Percentiles rank a stretch among this genome's conserved stretches.
These are phyloP conservation scores for Amanita muscaria DNA, from an alignment of 768 basidiomycete genomes.

Conservation along the genomic window DNA sequence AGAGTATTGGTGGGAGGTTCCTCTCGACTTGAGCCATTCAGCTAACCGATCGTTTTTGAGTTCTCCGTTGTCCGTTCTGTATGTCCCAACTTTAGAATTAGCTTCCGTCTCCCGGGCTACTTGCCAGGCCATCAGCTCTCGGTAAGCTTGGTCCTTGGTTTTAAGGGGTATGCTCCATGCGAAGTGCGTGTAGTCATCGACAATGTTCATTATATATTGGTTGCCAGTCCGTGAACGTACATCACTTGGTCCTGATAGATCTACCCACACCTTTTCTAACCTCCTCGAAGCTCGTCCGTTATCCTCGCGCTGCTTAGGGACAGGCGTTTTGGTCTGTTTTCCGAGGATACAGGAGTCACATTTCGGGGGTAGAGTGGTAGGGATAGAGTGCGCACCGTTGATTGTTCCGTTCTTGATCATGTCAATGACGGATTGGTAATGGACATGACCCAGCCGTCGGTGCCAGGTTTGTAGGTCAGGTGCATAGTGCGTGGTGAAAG, in stretches of 20 bases:
- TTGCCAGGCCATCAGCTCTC: slow-evolving; percentile 21
- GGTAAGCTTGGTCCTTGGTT: slow-evolving; percentile 18
- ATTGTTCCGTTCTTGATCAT: slow-evolving; percentile 13
- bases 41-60: slow-evolving; percentile 15
- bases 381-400: slow-evolving; percentile 8
- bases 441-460: slow-evolving; percentile 16
- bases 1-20: slow-evolving; percentile 14
- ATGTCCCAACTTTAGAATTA: slow-evolving; percentile 10
- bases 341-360: slow-evolving; percentile 3
- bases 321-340: slow-evolving; percentile 27
- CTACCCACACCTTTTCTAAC: slow-evolving; percentile 24
- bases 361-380: neutral
- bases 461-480: slow-evolving; percentile 16
- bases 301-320: slow-evolving; percentile 20
- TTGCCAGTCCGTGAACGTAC: slow-evolving; percentile 20
- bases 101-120: slow-evolving; percentile 15
- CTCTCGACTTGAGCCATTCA: slow-evolving; percentile 11
- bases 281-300: slow-evolving; percentile 16
- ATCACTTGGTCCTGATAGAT: slow-evolving; percentile 18
- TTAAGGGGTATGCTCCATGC: slow-evolving; percentile 25
- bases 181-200: slow-evolving; percentile 24
- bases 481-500: neutral
- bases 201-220: slow-evolving; percentile 24
- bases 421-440: slow-evolving; percentile 6
- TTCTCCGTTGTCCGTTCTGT: slow-evolving; percentile 19